phyloP scores from a whole-genome alignment of 2,329 filamentous ascomycete species.

The Diaporthe sp. region DNA sequence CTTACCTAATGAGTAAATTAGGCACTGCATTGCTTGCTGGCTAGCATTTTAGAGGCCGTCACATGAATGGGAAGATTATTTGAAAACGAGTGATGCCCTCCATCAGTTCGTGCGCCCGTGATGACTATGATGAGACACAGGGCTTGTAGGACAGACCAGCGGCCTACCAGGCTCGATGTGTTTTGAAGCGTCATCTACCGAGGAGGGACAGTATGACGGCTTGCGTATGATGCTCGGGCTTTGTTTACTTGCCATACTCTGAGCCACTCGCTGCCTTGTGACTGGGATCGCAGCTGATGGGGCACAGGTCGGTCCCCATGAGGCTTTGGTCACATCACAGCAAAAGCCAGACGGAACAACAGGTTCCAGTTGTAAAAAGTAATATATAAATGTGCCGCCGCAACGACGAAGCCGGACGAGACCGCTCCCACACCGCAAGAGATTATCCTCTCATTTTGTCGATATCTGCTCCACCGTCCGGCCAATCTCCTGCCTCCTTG shows the following conservation, averaged over 20 bases:
- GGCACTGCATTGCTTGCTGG: conserved; percentile 25
- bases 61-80: neutral
- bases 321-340: neutral
- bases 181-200: neutral
- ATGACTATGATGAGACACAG: neutral
- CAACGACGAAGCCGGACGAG: conserved; percentile 13
- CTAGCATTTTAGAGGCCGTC: conserved; percentile 1
- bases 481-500: neutral
- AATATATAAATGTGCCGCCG: conserved; percentile 29
- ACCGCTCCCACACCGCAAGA: neutral
- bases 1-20: neutral
- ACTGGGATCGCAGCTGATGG: too few species aligned
- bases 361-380: neutral
- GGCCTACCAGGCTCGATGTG: neutral
- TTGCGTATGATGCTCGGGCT: neutral
- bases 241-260: neutral
- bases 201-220: neutral
- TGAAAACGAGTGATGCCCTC: neutral
- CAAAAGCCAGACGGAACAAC: neutral
- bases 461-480: neutral
- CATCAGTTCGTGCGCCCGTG: neutral
- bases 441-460: neutral
- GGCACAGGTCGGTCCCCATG: too few species aligned
- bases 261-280: neutral
- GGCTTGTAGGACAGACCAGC: neutral